These are phyloP conservation scores for Leptographium wingfieldii DNA, from an alignment of 2,329 filamentous ascomycete genomes.

Conservation along the genomic window DNA sequence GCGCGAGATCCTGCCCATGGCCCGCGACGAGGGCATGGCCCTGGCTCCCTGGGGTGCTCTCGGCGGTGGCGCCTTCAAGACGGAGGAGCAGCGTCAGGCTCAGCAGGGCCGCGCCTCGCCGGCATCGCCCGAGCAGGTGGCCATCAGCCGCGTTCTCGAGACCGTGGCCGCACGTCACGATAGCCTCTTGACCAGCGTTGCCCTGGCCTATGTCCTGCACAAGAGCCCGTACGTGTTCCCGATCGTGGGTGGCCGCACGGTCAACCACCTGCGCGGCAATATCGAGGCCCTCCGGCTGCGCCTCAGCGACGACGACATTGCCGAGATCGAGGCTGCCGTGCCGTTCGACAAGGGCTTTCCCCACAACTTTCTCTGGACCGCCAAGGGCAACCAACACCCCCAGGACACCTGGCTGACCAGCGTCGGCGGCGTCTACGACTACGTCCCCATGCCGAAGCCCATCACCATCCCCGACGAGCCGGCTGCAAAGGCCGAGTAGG, in stretches of 20 bases:
- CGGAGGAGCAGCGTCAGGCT: conserved; percentile 16
- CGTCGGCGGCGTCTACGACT: conserved; percentile 37
- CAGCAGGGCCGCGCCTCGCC: conserved; percentile 23
- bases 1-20: conserved; percentile 58
- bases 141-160: conserved; percentile 32
- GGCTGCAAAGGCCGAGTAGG: conserved; percentile 23
- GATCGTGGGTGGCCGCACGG: conserved; percentile 55
- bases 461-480: conserved; percentile 26
- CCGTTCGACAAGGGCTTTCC: conserved; percentile 58
- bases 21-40: conserved; percentile 40
- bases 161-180: conserved; percentile 33
- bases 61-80: conserved; percentile 27
- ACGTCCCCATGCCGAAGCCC: conserved; percentile 31
- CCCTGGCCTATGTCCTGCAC: conserved; percentile 60
- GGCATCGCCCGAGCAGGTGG: conserved; percentile 40
- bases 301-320: conserved; percentile 48
- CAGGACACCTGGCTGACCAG: conserved; percentile 30
- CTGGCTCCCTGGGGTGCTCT: conserved; percentile 42
- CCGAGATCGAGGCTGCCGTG: conserved; percentile 49
- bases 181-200: conserved; percentile 35
- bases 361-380: conserved; percentile 40
- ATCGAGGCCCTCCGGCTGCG: conserved; percentile 53
- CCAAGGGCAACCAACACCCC: conserved; percentile 19
- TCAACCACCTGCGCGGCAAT: conserved; percentile 57
- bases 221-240: conserved; percentile 64